phyloP scores from a whole-genome alignment of 192 early-diverging fungal genomes.

The Mortierella alpina region DNA sequence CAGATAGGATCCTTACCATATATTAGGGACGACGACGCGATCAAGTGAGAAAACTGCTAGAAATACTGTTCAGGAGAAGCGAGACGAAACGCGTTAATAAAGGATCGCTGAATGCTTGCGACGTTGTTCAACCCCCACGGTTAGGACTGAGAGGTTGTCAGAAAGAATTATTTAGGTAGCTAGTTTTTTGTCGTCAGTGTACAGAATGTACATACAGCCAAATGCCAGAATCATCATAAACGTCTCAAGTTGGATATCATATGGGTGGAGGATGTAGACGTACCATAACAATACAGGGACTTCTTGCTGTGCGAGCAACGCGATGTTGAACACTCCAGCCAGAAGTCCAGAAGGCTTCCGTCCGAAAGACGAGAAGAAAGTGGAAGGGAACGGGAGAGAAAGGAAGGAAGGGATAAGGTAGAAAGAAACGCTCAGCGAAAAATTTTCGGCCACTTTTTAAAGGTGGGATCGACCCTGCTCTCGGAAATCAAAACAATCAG shows the following conservation, averaged over 20 bases:
- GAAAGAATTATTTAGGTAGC: constrained; percentile 47
- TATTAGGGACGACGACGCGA: not conserved
- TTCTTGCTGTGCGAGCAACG: constrained; percentile 8
- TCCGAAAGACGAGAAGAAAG: not conserved
- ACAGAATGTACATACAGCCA: constrained; percentile 55
- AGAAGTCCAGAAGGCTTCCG: not conserved
- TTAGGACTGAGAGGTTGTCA: constrained; percentile 7
- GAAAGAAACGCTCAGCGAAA: constrained; percentile 5
- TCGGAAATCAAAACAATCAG: too few relatives aligned
- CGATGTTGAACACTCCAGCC: not conserved
- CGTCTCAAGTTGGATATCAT: not conserved
- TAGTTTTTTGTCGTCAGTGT: constrained; percentile 55
- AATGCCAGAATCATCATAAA: constrained; percentile 56
- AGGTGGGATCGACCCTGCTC: too few relatives aligned
- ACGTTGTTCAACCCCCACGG: too few relatives aligned
- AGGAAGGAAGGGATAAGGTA: not conserved
- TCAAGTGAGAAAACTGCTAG: not conserved
- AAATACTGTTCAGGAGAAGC: not conserved
- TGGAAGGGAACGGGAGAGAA: not conserved
- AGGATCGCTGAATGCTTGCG: too few relatives aligned
- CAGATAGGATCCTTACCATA: not conserved
- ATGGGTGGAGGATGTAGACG: not conserved
- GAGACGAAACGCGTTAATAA: too few relatives aligned
- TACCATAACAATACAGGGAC: not conserved
- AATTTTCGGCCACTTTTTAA: not conserved